Evolutionary conservation across 768 basidiomycete genomes (phyloP).

Genomic region (Auricularia sp.): DNA sequence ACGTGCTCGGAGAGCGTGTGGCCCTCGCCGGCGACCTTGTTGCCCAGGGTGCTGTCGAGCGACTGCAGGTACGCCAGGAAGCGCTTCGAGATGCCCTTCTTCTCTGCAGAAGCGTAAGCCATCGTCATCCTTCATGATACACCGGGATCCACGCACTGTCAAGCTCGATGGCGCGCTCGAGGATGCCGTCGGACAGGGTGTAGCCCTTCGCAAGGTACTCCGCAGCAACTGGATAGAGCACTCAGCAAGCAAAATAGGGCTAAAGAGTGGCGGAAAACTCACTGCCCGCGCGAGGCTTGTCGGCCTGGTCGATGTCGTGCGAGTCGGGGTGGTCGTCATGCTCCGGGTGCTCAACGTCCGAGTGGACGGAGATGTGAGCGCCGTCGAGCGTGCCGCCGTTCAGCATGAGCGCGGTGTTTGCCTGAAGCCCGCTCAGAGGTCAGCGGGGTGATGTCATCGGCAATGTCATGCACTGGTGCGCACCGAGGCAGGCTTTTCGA

Average conservation of each 20-base stretch:
- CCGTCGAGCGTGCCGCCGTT: constrained; percentile 74
- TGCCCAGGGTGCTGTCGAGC: constrained; percentile 63
- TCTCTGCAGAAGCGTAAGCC: constrained; percentile 16
- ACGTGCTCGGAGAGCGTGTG: constrained; percentile 55
- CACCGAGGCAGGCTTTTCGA: constrained; percentile 76
- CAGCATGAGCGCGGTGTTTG: constrained; percentile 26
- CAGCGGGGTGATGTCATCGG: neutral
- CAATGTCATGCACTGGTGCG: neutral
- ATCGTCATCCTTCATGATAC: no score
- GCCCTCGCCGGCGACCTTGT: constrained; percentile 65
- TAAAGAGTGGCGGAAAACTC: constrained; percentile 16
- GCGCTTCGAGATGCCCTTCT: constrained; percentile 78
- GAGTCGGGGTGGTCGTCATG: constrained; percentile 28
- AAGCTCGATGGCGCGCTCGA: constrained; percentile 73
- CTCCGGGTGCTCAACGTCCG: constrained; percentile 48
- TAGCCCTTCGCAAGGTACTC: constrained; percentile 94
- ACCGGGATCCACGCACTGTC: constrained; percentile 26
- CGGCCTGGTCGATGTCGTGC: constrained; percentile 56
- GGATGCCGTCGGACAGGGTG: constrained; percentile 61
- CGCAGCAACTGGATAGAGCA: constrained; percentile 54
- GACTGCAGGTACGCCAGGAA: constrained; percentile 73
- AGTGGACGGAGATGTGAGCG: constrained; percentile 55
- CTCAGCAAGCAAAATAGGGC: neutral
- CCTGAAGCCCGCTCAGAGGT: neutral
- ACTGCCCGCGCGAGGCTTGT: constrained; percentile 88